Evolutionary conservation across 2,329 filamentous ascomycete species (phyloP).

Genomic region (Pestalotiopsis fici): DNA sequence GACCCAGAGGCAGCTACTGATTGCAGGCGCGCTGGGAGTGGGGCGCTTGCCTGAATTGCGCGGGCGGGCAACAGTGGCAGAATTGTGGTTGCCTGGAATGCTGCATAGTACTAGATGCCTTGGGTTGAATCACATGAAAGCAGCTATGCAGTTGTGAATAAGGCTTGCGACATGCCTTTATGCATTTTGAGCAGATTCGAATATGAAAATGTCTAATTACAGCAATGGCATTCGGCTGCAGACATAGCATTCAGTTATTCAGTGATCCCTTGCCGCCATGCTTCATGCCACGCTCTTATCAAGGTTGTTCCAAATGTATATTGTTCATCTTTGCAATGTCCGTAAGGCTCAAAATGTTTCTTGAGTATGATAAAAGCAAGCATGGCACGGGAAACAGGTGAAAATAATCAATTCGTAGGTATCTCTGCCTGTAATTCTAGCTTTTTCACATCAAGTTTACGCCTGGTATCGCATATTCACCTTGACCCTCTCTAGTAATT

Average conservation of each 20-base stretch:
- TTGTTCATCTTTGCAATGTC: too few species aligned
- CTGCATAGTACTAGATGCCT: background rate
- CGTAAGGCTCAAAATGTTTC: too few species aligned
- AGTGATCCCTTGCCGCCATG: too few species aligned
- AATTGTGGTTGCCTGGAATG: background rate
- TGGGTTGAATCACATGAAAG: background rate
- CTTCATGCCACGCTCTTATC: background rate
- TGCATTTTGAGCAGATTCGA: too few species aligned
- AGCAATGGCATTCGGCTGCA: too few species aligned
- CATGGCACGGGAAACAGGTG: background rate
- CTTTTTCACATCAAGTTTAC: background rate
- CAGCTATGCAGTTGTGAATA: background rate
- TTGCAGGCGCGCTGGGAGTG: background rate
- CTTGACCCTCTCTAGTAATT: slow-evolving; percentile 69
- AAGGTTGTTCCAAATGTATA: too few species aligned
- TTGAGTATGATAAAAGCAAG: background rate
- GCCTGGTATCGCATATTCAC: slow-evolving; percentile 58
- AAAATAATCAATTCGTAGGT: background rate
- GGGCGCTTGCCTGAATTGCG: background rate
- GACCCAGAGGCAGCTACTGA: background rate
- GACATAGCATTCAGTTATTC: too few species aligned
- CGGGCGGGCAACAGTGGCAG: background rate
- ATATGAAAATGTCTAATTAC: too few species aligned
- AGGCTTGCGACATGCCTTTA: too few species aligned
- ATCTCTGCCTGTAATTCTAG: background rate